phyloP scores from a whole-genome alignment of 306 rosid genomes.

The Ormosia emarginata region DNA sequence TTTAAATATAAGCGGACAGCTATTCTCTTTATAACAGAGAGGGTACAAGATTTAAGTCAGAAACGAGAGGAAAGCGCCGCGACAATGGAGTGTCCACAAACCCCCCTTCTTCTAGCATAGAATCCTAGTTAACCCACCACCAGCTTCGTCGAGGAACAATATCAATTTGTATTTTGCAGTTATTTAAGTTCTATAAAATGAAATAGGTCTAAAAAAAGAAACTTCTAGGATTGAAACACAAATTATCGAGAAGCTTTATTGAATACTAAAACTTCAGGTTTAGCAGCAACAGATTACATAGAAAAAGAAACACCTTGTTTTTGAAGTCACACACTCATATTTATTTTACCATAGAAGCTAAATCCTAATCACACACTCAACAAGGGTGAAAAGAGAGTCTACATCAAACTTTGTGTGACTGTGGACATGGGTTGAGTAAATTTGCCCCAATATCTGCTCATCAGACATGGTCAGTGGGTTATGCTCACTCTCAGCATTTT shows the following conservation, averaged over 20 bases:
- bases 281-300: not conserved
- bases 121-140: no score
- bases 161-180: no score
- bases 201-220: not conserved
- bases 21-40: no score
- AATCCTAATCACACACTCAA: not conserved
- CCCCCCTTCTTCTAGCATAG: no score
- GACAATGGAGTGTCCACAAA: no score
- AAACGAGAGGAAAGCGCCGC: no score
- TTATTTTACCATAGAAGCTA: no score
- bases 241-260: not conserved
- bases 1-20: no score
- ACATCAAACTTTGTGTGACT: constrained; percentile 41
- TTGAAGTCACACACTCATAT: not conserved
- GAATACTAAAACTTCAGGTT: not conserved
- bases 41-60: no score
- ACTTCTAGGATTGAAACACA: not conserved
- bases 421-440: constrained; percentile 49
- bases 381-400: constrained; percentile 46
- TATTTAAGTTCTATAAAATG: not conserved
- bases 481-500: not conserved
- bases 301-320: not conserved
- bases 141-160: no score
- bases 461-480: constrained; percentile 47
- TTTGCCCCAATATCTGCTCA: constrained; percentile 42